These are phyloP conservation scores for Tephrocybe rancida DNA, from an alignment of 768 basidiomycete species.

Conservation along the genomic window DNA sequence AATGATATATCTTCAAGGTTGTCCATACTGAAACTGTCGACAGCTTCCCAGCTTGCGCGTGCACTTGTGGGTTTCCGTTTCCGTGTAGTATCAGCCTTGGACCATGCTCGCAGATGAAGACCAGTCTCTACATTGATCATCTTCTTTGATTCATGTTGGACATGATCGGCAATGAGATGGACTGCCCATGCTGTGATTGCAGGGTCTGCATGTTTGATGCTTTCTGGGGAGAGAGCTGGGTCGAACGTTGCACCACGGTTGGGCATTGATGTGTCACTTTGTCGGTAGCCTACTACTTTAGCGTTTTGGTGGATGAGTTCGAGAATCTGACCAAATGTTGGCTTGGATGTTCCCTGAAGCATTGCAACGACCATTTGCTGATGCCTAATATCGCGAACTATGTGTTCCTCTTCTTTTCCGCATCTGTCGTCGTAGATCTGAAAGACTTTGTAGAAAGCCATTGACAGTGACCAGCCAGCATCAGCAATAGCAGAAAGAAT, in stretches of 20 bases:
- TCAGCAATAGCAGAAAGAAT: too few species aligned
- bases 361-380: too few species aligned
- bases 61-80: too few species aligned
- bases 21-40: constrained; percentile 16
- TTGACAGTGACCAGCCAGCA: too few species aligned
- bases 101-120: constrained; percentile 10
- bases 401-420: too few species aligned
- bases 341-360: too few species aligned
- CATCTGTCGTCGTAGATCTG: too few species aligned
- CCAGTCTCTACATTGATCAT: constrained; percentile 5
- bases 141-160: background rate
- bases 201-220: constrained; percentile 7
- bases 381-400: too few species aligned
- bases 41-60: constrained; percentile 16
- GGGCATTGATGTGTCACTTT: background rate
- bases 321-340: too few species aligned
- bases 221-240: background rate
- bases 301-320: too few species aligned
- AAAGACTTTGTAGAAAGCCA: too few species aligned
- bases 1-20: constrained; percentile 8
- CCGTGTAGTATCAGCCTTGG: background rate
- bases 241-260: background rate
- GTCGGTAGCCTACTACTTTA: background rate
- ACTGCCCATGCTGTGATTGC: constrained; percentile 12
- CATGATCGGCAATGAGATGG: background rate